These are phyloP conservation scores for Penicillium odoratum DNA, from an alignment of 495 filamentous ascomycete species.

Conservation along the genomic window DNA sequence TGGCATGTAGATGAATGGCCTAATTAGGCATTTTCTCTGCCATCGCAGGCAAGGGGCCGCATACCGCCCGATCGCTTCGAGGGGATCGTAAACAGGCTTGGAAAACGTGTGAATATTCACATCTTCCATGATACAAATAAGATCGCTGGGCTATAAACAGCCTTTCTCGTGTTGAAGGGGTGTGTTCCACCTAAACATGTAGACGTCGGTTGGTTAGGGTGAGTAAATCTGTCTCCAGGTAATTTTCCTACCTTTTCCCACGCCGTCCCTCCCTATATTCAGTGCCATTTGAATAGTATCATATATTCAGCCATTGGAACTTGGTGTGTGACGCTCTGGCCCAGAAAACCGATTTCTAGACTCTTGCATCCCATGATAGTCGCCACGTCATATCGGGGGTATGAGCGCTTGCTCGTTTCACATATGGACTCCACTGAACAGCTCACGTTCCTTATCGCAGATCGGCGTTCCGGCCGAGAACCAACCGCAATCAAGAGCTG, in stretches of 20 bases:
- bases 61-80: constrained; percentile 10
- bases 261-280: neutral
- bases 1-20: constrained; percentile 23
- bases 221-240: neutral
- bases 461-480: neutral
- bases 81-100: constrained; percentile 13
- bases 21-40: neutral
- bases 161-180: neutral
- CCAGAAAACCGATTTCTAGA: neutral
- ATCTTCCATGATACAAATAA: neutral
- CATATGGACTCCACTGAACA: neutral
- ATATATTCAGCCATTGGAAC: too few species aligned
- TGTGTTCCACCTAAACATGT: neutral
- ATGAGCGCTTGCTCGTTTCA: neutral
- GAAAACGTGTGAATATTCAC: neutral
- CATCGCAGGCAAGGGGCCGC: constrained; percentile 22
- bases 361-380: neutral
- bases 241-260: neutral
- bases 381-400: neutral
- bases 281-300: neutral
- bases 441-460: constrained; percentile 1
- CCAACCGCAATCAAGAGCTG: constrained; percentile 1
- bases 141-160: neutral
- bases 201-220: neutral
- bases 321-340: neutral